Evolutionary conservation across 352 stramenopile species (phyloP).

Genomic region (Phytophthora fragariaefolia): DNA sequence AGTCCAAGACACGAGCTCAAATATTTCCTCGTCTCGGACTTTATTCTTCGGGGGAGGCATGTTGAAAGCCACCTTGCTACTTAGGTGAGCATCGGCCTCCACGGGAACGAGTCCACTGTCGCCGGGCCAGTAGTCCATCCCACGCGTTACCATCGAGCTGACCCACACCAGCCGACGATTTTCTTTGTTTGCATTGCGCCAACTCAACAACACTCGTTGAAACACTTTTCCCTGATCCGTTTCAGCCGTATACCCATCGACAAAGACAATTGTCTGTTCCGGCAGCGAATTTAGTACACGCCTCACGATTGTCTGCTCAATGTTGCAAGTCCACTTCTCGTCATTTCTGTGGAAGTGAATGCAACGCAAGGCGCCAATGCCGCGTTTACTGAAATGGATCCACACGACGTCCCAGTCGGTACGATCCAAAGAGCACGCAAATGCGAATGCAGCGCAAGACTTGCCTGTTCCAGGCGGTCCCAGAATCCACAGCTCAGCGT

Average conservation of each 20-base stretch:
- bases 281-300: not conserved
- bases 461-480: not conserved
- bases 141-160: slow-evolving; percentile 6
- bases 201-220: not conserved
- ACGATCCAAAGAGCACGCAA: not conserved
- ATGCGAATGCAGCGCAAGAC: not conserved
- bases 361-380: not conserved
- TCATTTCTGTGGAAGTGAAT: not conserved
- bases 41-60: not conserved
- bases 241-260: not conserved
- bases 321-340: not conserved
- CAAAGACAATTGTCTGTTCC: not conserved
- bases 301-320: not conserved
- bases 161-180: slow-evolving; percentile 4
- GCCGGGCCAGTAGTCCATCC: not conserved
- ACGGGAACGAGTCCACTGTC: not conserved
- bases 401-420: slow-evolving; percentile 2
- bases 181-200: not conserved
- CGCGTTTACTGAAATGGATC: not conserved
- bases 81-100: not conserved
- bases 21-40: not conserved
- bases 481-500: slow-evolving; percentile 1
- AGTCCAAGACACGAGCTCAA: not conserved
- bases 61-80: not conserved
- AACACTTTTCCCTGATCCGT: not conserved